Evolutionary conservation across 768 basidiomycete genomes (phyloP).

Genomic region (Lactarius vividus): DNA sequence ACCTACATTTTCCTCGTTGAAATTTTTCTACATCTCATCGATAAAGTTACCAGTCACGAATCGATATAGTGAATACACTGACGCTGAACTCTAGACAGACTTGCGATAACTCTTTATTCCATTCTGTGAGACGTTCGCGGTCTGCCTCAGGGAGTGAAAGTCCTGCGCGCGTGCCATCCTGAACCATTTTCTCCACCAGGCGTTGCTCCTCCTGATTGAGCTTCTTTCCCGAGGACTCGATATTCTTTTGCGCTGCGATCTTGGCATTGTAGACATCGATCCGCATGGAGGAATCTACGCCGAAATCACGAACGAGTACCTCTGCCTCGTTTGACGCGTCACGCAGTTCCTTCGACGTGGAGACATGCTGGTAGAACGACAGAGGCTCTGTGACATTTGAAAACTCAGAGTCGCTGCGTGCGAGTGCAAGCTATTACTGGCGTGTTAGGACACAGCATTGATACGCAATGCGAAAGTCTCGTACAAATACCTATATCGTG

Average conservation of each 20-base stretch:
- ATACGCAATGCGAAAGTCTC: slow-evolving; percentile 34
- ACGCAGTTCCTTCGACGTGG: slow-evolving; percentile 67
- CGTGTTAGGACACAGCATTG: slow-evolving; percentile 28
- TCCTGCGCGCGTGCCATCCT: slow-evolving; percentile 79
- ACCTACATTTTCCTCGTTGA: slow-evolving; percentile 80
- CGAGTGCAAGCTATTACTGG: slow-evolving; percentile 51
- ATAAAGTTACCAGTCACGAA: not conserved
- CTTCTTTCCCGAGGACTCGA: slow-evolving; percentile 55
- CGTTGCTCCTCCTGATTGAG: slow-evolving; percentile 67
- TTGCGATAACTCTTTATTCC: slow-evolving; percentile 78
- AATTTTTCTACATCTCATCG: slow-evolving; percentile 60
- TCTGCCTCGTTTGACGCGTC: slow-evolving; percentile 79
- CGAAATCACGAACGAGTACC: slow-evolving; percentile 63
- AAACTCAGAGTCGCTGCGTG: slow-evolving; percentile 54
- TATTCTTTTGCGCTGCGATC: slow-evolving; percentile 63
- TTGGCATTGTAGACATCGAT: slow-evolving; percentile 77
- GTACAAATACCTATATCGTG: slow-evolving; percentile 58
- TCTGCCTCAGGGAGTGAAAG: slow-evolving; percentile 67
- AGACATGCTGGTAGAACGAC: slow-evolving; percentile 81
- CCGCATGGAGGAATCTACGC: slow-evolving; percentile 77
- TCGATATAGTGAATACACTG: slow-evolving; percentile 31
- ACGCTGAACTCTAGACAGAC: slow-evolving; percentile 78
- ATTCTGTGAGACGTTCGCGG: slow-evolving; percentile 49
- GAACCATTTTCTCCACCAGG: slow-evolving; percentile 77
- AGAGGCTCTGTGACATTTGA: slow-evolving; percentile 56